Base-by-base conservation (phyloP, 805 yeast species). In the Candida rishiriensis region DNA sequence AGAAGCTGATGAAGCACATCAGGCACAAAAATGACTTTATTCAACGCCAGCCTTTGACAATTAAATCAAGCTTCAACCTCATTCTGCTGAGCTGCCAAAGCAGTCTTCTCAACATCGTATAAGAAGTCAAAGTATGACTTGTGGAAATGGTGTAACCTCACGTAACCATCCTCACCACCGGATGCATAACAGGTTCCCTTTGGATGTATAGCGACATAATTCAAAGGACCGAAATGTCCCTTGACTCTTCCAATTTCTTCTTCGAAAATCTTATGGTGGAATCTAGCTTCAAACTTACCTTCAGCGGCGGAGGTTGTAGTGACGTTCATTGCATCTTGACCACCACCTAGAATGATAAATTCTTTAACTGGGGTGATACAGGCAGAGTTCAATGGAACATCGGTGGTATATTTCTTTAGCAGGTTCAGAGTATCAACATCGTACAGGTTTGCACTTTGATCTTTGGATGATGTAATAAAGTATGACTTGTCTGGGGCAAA, bases 181-280 rank as follows among this genome's bases (percentile, higher is more conserved):
- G 95, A 84, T n/a, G 95, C 90, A 65, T 85, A 93, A 39, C 91
- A 84, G 30, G 85, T 79, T 44, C 98, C 99, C 58, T 82, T 83
- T 45, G 99, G 99, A 68, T 89, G 96, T 42, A 88, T 86, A 29
- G 96, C 96, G 51, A 93, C 78, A 54, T 86, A 81, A 73, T 93
- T 93, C 59, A 93, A 79, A 39, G 99, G 99, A 75, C 99, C 99
- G 76, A 93, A 93, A 73, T 93, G 99, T 46, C 99, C 99, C 70
- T 86, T 88, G 40, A 93, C 91, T 70, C 97, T 84, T 54, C 98
- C 99, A 53, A 93, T 83, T 68, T 91, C 98, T 63, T 91, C 98
- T 66, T 84, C 85, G 66, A 90, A 93, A 40, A 93, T 79, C 71
- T 91, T 93, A 71, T 93, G 98, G 70, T 83, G 88, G 66, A 93